Conservation (phyloP, 306 rosid genomes). For the Cercis canadensis region DNA sequence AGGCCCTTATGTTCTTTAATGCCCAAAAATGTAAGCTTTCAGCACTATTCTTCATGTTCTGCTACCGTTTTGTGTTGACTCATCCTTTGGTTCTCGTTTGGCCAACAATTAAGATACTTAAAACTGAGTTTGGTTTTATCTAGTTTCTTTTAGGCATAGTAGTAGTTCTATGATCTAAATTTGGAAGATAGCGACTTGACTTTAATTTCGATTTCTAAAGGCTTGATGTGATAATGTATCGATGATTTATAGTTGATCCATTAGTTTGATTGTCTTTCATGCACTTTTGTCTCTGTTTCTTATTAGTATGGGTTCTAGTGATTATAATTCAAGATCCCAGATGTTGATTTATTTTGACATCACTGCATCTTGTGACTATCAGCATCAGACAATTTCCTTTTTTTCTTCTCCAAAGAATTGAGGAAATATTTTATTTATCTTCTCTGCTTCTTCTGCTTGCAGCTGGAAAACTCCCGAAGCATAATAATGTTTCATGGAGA, state of each 20-base stretch:
- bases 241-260: neutral
- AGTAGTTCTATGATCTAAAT: too few species aligned
- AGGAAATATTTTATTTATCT: neutral
- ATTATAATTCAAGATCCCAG: neutral
- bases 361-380: neutral
- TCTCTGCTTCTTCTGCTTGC: conserved; percentile 13
- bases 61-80: too few species aligned
- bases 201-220: too few species aligned
- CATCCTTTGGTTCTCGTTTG: too few species aligned
- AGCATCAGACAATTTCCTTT: neutral
- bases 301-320: neutral
- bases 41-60: too few species aligned
- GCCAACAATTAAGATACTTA: neutral
- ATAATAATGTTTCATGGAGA: conserved; percentile 98
- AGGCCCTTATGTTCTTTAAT: conserved; percentile 97
- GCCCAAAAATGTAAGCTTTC: conserved; percentile 70
- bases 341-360: neutral
- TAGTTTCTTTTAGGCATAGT: neutral
- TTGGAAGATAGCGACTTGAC: too few species aligned
- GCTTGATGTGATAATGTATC: neutral
- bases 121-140: neutral
- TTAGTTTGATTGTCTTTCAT: neutral
- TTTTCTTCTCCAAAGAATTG: neutral
- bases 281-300: neutral
- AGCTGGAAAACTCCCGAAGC: conserved; percentile 96